These are phyloP conservation scores for Aspergillus brunneoviolaceus DNA, from an alignment of 2,329 filamentous ascomycete species.

Conservation along the genomic window DNA sequence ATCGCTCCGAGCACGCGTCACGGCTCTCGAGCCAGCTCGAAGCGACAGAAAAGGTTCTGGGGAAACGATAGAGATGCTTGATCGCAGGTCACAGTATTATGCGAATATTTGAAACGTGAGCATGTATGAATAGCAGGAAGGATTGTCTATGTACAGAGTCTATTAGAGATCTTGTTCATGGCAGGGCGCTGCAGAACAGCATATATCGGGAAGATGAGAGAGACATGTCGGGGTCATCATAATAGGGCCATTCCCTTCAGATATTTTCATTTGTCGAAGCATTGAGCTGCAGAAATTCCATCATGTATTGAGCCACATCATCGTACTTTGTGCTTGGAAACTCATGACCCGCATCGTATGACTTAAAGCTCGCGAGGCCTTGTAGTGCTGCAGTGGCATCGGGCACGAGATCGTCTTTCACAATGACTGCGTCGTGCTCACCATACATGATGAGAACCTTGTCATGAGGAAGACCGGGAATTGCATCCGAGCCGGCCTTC, in stretches of 20 bases:
- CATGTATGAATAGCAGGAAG: slow-evolving; percentile 7
- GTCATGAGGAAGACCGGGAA: slow-evolving; percentile 34
- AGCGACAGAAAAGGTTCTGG: slow-evolving; percentile 31
- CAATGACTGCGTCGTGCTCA: slow-evolving; percentile 64
- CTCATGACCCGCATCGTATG: slow-evolving; percentile 67
- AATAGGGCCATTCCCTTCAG: not conserved
- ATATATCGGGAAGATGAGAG: not conserved
- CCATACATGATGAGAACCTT: slow-evolving; percentile 68
- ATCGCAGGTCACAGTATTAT: slow-evolving; percentile 6
- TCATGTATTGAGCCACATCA: slow-evolving; percentile 58
- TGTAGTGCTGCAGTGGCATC: slow-evolving; percentile 62
- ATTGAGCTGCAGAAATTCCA: slow-evolving; percentile 33
- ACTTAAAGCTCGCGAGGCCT: slow-evolving; percentile 56
- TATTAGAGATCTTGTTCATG: slow-evolving; percentile 10
- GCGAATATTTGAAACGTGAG: slow-evolving; percentile 1
- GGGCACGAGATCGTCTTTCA: slow-evolving; percentile 62
- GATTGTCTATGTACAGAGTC: slow-evolving; percentile 15
- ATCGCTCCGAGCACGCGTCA: slow-evolving; percentile 31
- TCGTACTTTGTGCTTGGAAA: slow-evolving; percentile 62
- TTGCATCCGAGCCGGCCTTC: slow-evolving; percentile 8
- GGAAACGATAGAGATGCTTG: slow-evolving; percentile 14
- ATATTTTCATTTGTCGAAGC: not conserved
- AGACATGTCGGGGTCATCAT: not conserved
- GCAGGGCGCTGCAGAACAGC: not conserved
- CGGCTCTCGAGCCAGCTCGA: slow-evolving; percentile 33